phyloP scores from a whole-genome alignment of 495 filamentous ascomycete genomes.

The Astrothelium subdiscretum region DNA sequence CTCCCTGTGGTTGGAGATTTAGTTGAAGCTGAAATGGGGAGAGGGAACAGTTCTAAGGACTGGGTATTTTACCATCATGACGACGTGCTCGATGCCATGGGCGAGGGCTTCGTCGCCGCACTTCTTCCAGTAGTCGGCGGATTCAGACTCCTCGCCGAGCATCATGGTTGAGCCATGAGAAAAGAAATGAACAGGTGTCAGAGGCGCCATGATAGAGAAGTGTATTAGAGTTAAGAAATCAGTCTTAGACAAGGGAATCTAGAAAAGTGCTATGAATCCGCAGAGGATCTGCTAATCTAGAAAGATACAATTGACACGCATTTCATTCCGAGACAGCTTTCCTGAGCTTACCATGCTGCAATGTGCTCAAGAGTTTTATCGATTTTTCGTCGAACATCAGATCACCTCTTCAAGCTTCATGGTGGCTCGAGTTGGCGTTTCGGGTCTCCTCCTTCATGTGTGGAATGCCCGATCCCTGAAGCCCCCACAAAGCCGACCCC shows the following conservation, averaged over 20 bases:
- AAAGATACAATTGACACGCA: background rate
- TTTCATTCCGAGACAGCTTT: background rate
- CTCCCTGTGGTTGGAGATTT: conserved; percentile 33
- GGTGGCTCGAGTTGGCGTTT: background rate
- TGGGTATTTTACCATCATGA: conserved; percentile 46
- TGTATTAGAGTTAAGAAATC: background rate
- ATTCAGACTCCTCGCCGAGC: conserved; percentile 47
- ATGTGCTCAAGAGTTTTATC: too few species aligned
- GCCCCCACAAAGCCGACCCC: background rate
- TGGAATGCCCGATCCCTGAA: background rate
- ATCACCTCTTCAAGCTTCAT: background rate
- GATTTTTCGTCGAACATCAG: background rate
- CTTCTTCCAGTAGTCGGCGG: conserved; percentile 49
- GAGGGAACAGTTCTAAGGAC: background rate
- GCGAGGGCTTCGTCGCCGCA: conserved; percentile 48
- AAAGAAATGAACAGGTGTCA: conserved; percentile 52
- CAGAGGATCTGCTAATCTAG: background rate
- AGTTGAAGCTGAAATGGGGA: background rate
- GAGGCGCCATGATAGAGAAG: conserved; percentile 2
- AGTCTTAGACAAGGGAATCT: background rate
- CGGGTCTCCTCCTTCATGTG: background rate
- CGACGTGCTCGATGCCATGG: conserved; percentile 42
- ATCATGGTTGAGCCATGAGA: conserved; percentile 60
- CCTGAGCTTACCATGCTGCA: background rate
- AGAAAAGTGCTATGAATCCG: background rate